Base-by-base conservation (phyloP, 2,329 filamentous ascomycete genomes). In the Trematosphaeria pertusa region DNA sequence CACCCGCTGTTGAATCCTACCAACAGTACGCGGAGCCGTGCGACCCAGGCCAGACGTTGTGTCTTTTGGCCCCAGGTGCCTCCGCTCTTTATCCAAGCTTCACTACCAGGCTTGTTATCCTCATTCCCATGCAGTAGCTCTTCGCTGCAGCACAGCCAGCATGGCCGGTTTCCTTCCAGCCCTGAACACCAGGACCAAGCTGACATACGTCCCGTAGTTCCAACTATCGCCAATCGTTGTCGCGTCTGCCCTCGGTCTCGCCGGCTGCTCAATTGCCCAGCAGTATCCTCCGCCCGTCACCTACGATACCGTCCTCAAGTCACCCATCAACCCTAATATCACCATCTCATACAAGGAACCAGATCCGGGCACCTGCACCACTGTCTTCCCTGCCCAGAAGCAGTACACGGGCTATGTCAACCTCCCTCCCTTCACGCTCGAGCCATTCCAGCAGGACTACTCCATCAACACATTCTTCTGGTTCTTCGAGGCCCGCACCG, bases 391-490 rank as follows among this genome's bases (percentile, higher is more conserved):
- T 34, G 76, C 75, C 1, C 87, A 90, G 68, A 80, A 85, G 66
- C 87, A 89, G 66, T 88, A 86, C 62, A 83, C 85, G 3, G 87
- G 87, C 61, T 89, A 87, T 80, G 82, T 89, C 45, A 79, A 73
- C 42, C 70, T 89, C 4, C 83, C 84, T 4, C 84, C 75, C 9
- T 73, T 65, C 47, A 76, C 74, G 1, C 67, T 78, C 39, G 67
- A 63, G 20, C 72, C 74, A 1, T 73, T 75, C 47, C 73, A 77
- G 53, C 81, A 83, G 55, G 65, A 81, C 45, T 84, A 84, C 55
- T 74, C 78, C 2, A 83, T 84, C 54, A 84, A 37, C 59, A 85
- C 81, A 38, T 87, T 85, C 67, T 87, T 86, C 68, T 84, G 83
- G 81, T 86, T 85, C 60, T 81, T 86, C 56, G 82, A 85, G 56